Evolutionary conservation across 2,329 filamentous ascomycete species (phyloP).

Genomic region (Fusarium dlaminii): DNA sequence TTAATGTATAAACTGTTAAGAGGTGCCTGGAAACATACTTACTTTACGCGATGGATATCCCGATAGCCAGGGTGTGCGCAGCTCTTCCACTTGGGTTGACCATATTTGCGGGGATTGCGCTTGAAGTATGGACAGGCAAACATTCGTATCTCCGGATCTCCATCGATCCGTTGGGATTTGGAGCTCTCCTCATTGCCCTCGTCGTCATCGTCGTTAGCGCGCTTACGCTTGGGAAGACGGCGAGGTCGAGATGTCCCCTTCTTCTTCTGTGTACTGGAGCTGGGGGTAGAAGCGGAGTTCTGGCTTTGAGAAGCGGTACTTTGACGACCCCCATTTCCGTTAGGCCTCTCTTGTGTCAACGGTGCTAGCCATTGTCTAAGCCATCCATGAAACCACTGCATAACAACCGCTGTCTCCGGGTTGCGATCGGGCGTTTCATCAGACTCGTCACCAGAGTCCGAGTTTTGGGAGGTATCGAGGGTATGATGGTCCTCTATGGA

Average conservation of each 20-base stretch:
- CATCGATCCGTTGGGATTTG: neutral
- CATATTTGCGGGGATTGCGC: neutral
- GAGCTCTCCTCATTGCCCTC: accelerated
- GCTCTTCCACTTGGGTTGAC: neutral
- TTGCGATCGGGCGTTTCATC: neutral
- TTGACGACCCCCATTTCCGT: accelerated
- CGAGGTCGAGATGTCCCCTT: neutral
- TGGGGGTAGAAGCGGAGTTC: accelerated
- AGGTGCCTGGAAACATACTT: no score
- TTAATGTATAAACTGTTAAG: no score
- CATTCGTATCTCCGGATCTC: accelerated
- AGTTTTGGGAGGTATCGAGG: neutral
- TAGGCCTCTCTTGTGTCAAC: accelerated
- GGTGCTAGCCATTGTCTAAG: accelerated
- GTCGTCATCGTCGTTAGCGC: accelerated
- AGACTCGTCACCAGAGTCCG: neutral
- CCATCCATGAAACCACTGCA: neutral
- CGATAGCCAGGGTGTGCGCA: neutral
- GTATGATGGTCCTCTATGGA: accelerated
- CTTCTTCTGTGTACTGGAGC: neutral
- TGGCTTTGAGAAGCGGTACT: neutral
- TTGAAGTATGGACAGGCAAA: neutral
- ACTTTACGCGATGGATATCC: neutral
- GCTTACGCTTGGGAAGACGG: accelerated
- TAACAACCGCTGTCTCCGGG: neutral